Evolutionary conservation across 352 stramenopile genomes (phyloP).

Genomic region (Globisporangium radiosum): DNA sequence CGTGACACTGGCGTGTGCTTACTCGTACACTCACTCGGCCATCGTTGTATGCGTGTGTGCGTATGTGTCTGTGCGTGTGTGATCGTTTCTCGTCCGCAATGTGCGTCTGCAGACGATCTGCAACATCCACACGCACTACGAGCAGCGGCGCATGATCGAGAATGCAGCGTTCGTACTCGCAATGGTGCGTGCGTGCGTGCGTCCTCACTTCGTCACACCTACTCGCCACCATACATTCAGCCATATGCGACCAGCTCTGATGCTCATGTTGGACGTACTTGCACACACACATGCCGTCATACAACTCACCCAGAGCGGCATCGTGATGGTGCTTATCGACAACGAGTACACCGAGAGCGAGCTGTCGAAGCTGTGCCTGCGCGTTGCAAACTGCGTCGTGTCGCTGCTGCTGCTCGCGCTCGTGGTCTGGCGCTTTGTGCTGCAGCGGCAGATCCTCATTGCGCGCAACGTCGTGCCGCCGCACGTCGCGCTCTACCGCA

Average conservation of each 20-base stretch:
- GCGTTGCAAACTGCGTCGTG: slow-evolving; percentile 31
- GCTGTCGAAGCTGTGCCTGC: slow-evolving; percentile 30
- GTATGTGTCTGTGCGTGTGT: too few relatives aligned
- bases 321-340: slow-evolving; percentile 64
- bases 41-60: too few relatives aligned
- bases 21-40: too few relatives aligned
- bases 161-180: slow-evolving; percentile 50
- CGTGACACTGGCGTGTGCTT: not conserved
- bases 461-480: slow-evolving; percentile 49
- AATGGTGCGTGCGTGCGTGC: slow-evolving; percentile 22
- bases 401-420: slow-evolving; percentile 43
- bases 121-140: slow-evolving; percentile 51
- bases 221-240: too few relatives aligned
- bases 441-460: slow-evolving; percentile 58
- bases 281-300: not conserved
- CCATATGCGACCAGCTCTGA: not conserved
- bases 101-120: slow-evolving; percentile 40
- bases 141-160: slow-evolving; percentile 52
- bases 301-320: slow-evolving; percentile 22
- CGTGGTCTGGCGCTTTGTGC: slow-evolving; percentile 43
- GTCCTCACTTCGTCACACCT: too few relatives aligned
- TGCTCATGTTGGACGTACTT: too few relatives aligned
- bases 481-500: slow-evolving; percentile 43
- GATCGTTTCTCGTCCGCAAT: not conserved
- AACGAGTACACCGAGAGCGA: slow-evolving; percentile 42